Base-by-base conservation (phyloP, 2,329 filamentous ascomycete species). In the Pseudogymnoascus sp. region DNA sequence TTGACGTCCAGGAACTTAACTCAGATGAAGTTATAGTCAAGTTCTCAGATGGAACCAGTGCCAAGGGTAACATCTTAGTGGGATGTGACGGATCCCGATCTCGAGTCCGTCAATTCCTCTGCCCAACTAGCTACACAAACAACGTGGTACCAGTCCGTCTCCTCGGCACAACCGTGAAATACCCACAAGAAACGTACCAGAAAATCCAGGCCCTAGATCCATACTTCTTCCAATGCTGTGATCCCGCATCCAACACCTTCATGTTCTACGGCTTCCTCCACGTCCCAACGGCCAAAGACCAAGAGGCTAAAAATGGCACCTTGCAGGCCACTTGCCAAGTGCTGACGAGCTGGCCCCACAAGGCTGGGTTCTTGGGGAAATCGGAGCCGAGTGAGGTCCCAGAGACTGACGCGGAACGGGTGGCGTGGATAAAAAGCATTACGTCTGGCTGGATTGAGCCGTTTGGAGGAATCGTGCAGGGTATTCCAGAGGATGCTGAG, bases 21-120 rank as follows among this genome's bases (percentile, higher is more conserved):
- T 64, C 65, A 0, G 69, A 74, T 1, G 66, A 64, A 1, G 75
- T 79, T 13, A 76, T 72, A 0, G 74, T 76, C 0, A 65, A 71
- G 37, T 82, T 82, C 64, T 70, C 73, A 13, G 79, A 81, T 64
- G 76, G 75, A 5, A 72, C 74, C 2, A 72, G 69, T 1, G 75
- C 72, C 3, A 73, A 69, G 2, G 80, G 80, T 0, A 72, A 74
- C n/a, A 69, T 82, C 2, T 68, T 82, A 0, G 70, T 82, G 10
- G 79, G 77, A 13, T 77, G 76, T 10, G 80, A 82, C 65, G 80
- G 80, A 5, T 69, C 73, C 4, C 72, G 72, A 39, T 75, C 74
- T 15, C 76, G 74, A 31, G 69, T 69, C 10, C 73, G 78, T 69
- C 66, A 64, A 65, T 70, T 68, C 21, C 45, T 72, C 1, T 71